A percentile compares a stretch with the other conserved stretches of the same genome.
phyloP scores from a whole-genome alignment of 441 rosid species.

The Euphorbia celastroides region DNA sequence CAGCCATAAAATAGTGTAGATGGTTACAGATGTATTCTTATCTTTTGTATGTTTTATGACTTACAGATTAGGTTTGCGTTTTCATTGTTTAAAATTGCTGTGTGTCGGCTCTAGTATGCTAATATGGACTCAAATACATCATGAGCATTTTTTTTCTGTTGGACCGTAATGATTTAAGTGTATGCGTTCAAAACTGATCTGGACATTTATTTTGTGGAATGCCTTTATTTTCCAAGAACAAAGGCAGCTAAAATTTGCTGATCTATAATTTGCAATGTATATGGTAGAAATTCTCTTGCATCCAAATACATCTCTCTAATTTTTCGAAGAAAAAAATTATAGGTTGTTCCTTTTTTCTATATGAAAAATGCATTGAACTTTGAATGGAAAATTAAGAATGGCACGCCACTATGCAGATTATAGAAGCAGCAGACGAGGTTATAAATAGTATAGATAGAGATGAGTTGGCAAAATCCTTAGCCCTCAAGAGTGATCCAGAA shows the following conservation, averaged over 20 bases:
- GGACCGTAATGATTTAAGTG: not conserved
- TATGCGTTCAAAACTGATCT: not conserved
- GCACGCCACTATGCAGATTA: conserved; percentile 47
- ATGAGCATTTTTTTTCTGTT: conserved; percentile 3
- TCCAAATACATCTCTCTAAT: not conserved
- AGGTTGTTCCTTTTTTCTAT: not conserved
- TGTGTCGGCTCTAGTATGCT: not conserved
- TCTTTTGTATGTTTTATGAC: not conserved
- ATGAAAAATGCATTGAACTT: not conserved
- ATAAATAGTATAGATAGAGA: conserved; percentile 69
- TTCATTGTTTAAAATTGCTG: not conserved
- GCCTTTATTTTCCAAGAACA: not conserved
- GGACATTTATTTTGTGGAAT: not conserved
- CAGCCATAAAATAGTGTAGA: not conserved
- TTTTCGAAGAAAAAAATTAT: not conserved
- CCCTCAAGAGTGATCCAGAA: conserved; percentile 77
- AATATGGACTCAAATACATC: not conserved
- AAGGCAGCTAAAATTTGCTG: not conserved
- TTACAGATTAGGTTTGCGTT: not conserved
- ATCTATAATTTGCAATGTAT: not conserved
- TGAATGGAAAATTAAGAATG: conserved; percentile 4
- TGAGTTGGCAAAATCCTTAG: conserved; percentile 64
- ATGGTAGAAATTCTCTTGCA: not conserved
- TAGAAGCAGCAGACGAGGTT: conserved; percentile 70
- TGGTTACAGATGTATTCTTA: not conserved